These are phyloP conservation scores for Trichomonas tenax DNA, from an alignment of 208 protist species.

Conservation along the genomic window DNA sequence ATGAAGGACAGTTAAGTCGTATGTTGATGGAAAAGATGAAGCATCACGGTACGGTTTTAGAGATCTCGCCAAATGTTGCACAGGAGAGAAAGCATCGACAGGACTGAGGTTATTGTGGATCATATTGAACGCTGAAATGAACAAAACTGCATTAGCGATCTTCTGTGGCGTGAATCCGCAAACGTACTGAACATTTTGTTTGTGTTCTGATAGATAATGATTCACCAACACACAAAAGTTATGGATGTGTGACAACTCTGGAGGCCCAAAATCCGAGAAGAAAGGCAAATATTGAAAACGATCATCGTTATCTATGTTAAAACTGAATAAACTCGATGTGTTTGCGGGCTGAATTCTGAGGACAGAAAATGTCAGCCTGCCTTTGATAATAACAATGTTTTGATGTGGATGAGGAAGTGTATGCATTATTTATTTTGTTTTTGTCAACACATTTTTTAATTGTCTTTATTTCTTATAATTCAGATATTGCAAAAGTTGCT, in stretches of 20 bases:
- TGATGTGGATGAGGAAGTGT: neutral
- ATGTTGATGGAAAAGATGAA: slow-evolving; percentile 51
- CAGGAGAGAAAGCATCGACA: neutral
- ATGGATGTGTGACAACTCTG: neutral
- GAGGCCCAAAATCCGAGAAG: neutral
- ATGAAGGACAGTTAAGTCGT: slow-evolving; percentile 58
- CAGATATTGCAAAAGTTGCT: too few relatives aligned
- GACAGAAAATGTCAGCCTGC: neutral
- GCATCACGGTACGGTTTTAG: slow-evolving; percentile 67
- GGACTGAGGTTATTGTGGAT: neutral
- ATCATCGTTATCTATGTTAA: neutral
- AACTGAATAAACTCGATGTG: neutral
- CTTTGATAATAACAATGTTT: neutral
- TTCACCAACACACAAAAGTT: neutral
- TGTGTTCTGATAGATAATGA: neutral
- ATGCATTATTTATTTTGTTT: neutral
- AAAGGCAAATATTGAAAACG: neutral
- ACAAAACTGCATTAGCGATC: neutral
- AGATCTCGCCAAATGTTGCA: neutral
- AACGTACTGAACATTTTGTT: neutral
- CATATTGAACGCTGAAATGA: neutral
- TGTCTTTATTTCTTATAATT: too few relatives aligned
- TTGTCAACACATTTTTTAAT: neutral
- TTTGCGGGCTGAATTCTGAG: neutral
- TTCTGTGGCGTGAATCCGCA: neutral